These are phyloP conservation scores for Grosmannia huntii DNA, from an alignment of 2,329 filamentous ascomycete genomes.

Conservation along the genomic window DNA sequence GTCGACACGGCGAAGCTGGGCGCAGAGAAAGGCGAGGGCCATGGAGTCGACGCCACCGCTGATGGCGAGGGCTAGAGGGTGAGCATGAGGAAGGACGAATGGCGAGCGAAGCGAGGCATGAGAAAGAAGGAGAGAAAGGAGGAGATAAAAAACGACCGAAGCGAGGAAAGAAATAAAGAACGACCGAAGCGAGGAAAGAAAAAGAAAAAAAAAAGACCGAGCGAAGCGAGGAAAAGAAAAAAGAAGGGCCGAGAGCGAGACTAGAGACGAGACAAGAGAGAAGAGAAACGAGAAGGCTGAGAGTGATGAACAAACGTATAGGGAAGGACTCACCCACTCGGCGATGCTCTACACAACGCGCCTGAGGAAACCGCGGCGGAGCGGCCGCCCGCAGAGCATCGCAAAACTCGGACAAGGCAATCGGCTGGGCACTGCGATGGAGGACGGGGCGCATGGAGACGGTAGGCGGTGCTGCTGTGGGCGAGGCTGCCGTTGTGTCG, in stretches of 20 bases:
- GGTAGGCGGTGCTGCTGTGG: background rate
- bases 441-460: conserved; percentile 20
- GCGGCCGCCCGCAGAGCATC: conserved; percentile 38
- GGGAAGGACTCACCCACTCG: conserved; percentile 28
- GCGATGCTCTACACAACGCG: conserved; percentile 21
- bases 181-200: too few relatives aligned
- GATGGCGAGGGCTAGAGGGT: conserved; percentile 54
- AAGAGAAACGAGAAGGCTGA: too few relatives aligned
- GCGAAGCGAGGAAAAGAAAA: too few relatives aligned
- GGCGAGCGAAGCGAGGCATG: background rate
- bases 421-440: conserved; percentile 26
- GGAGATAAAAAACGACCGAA: too few relatives aligned
- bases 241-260: too few relatives aligned
- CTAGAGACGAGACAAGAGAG: too few relatives aligned
- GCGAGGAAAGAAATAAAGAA: too few relatives aligned
- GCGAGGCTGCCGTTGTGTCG: background rate
- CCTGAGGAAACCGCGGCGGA: conserved; percentile 34
- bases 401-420: conserved; percentile 27
- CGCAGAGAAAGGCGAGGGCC: conserved; percentile 71
- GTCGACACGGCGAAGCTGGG: conserved; percentile 25
- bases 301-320: background rate
- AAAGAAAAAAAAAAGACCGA: too few relatives aligned
- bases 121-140: too few relatives aligned
- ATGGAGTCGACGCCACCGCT: conserved; percentile 97
- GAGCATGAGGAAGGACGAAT: background rate